These are phyloP conservation scores for Saturnispora diversa DNA, from an alignment of 805 yeast species.

Conservation along the genomic window DNA sequence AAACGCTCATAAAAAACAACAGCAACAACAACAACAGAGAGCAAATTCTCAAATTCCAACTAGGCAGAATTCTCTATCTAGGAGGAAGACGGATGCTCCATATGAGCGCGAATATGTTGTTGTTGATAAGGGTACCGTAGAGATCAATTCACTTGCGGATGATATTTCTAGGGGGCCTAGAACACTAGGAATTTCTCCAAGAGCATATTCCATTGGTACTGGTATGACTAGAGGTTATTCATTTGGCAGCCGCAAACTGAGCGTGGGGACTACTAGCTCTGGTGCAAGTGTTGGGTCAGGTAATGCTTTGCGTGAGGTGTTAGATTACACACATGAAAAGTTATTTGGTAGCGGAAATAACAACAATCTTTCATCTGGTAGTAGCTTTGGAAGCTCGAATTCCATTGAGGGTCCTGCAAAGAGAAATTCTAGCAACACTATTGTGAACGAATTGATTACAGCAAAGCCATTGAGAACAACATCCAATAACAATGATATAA, in stretches of 20 bases:
- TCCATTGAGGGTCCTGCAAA: neutral
- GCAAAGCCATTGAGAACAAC: conserved; percentile 4
- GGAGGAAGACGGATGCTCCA: neutral
- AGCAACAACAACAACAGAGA: conserved; percentile 2
- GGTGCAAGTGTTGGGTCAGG: conserved; percentile 53
- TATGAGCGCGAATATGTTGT: conserved; percentile 86
- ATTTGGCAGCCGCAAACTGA: conserved; percentile 43
- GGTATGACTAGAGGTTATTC: conserved; percentile 8
- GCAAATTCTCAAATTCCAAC: neutral
- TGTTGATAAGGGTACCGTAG: conserved; percentile 89
- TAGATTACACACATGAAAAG: conserved; percentile 81
- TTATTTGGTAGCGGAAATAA: conserved; percentile 49
- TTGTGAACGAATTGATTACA: conserved; percentile 6
- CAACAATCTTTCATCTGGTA: conserved; percentile 13
- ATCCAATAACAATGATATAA: conserved; percentile 31
- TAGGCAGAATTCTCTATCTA: neutral
- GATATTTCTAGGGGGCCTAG: conserved; percentile 52
- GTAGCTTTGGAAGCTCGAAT: neutral
- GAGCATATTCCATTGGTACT: conserved; percentile 1
- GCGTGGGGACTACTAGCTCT: conserved; percentile 45
- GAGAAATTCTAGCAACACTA: conserved; percentile 7
- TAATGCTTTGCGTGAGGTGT: conserved; percentile 80
- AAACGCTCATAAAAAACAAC: conserved; percentile 9
- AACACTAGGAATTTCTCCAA: conserved; percentile 8
- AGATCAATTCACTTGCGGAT: conserved; percentile 92